Conservation (phyloP, 2,329 filamentous ascomycete genomes). For the Cladosporium halotolerans region DNA sequence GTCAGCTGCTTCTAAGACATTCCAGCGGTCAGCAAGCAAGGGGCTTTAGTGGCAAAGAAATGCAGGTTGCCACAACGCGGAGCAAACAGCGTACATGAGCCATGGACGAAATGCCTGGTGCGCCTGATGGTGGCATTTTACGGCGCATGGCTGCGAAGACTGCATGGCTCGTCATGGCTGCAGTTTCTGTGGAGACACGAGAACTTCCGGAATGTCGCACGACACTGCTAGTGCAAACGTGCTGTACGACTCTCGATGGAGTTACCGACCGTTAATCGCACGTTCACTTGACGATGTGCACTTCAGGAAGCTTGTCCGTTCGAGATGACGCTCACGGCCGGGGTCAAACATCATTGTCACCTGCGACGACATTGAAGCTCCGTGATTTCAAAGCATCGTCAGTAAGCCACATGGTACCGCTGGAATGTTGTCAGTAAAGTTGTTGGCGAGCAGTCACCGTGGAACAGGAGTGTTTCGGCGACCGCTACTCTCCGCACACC, state of each 20-base stretch:
- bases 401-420: background rate
- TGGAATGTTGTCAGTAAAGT: background rate
- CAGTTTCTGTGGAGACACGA: constrained; percentile 24
- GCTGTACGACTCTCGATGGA: constrained; percentile 19
- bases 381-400: background rate
- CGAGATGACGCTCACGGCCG: too few species aligned
- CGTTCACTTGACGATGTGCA: too few species aligned
- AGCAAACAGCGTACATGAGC: constrained; percentile 22
- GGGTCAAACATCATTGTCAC: background rate
- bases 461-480: constrained; percentile 5
- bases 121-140: constrained; percentile 9
- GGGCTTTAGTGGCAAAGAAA: constrained; percentile 24
- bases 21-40: constrained; percentile 28
- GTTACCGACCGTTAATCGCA: background rate
- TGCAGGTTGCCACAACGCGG: constrained; percentile 23
- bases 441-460: background rate
- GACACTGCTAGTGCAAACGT: constrained; percentile 17
- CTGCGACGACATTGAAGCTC: background rate
- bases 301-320: too few species aligned
- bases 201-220: constrained; percentile 21
- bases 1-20: constrained; percentile 29
- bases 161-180: constrained; percentile 15
- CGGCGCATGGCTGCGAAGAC: constrained; percentile 2
- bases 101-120: constrained; percentile 3
- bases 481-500: constrained; percentile 2